phyloP scores from a whole-genome alignment of 192 early-diverging fungal species.

The Coemansia asiatica region DNA sequence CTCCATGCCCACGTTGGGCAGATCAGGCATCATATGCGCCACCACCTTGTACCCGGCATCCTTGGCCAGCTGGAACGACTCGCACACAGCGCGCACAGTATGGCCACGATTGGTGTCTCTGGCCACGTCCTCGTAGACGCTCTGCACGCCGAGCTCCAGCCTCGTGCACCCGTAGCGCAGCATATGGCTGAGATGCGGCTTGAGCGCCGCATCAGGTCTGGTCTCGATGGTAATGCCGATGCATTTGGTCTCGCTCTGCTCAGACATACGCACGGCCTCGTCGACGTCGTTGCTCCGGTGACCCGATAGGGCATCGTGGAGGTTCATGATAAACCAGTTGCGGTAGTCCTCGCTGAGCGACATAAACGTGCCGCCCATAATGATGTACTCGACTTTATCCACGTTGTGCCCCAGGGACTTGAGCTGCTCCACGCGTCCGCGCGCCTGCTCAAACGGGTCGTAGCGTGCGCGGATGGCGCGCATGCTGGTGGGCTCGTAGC shows the following conservation, averaged over 20 bases:
- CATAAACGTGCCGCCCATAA: constrained; percentile 99
- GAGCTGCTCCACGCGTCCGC: constrained; percentile 93
- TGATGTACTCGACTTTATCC: constrained; percentile 98
- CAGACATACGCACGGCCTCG: constrained; percentile 96
- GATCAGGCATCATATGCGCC: constrained; percentile 99
- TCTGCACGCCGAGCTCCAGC: constrained; percentile 97
- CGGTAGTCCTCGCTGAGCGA: constrained; percentile 91
- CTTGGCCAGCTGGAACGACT: constrained; percentile 97
- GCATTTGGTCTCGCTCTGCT: constrained; percentile 95
- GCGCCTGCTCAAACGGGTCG: constrained; percentile 93
- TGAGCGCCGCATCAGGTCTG: constrained; percentile 95
- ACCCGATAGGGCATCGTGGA: constrained; percentile 96
- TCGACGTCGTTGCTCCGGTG: constrained; percentile 87
- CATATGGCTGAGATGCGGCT: constrained; percentile 98
- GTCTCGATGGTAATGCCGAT: constrained; percentile 99
- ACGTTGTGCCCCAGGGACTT: constrained; percentile 90
- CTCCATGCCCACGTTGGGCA: constrained; percentile 99
- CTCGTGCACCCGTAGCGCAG: constrained; percentile 97
- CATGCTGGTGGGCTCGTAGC: constrained; percentile 99
- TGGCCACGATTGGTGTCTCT: constrained; percentile 98
- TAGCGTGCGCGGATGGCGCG: constrained; percentile 98
- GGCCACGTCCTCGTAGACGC: constrained; percentile 99
- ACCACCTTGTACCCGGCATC: constrained; percentile 99
- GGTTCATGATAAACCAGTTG: constrained; percentile 95
- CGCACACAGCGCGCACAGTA: constrained; percentile 96